A percentile compares a stretch with the other conserved stretches of the same genome.
Conservation (phyloP, 1,139 yeast species). For the Kodamaea sp. region DNA sequence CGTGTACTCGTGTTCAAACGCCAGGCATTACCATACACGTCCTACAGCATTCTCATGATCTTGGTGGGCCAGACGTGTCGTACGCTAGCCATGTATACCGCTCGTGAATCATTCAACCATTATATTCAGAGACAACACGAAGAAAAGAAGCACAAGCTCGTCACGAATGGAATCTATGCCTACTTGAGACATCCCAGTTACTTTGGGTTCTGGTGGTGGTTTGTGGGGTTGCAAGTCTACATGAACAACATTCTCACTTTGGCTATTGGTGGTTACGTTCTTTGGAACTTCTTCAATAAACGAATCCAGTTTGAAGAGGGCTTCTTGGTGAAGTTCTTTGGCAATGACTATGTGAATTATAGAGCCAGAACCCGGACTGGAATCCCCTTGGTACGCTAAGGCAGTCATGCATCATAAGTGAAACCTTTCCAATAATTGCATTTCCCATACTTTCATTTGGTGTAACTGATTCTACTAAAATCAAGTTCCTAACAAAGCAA, state of each 20-base stretch:
- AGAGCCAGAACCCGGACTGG: constrained; percentile 50
- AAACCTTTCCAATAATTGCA: no score
- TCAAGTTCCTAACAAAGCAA: no score
- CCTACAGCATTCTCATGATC: constrained; percentile 49
- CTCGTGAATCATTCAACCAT: constrained; percentile 87
- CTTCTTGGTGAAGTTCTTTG: constrained; percentile 66
- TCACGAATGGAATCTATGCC: constrained; percentile 72
- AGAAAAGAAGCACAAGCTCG: constrained; percentile 58
- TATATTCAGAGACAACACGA: constrained; percentile 56
- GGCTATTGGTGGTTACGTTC: constrained; percentile 42
- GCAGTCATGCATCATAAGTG: no score
- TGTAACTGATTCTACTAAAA: no score
- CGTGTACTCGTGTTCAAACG: constrained; percentile 6
- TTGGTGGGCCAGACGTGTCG: constrained; percentile 67
- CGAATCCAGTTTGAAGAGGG: constrained; percentile 75
- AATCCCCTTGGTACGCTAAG: constrained; percentile 63
- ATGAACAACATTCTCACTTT: constrained; percentile 57
- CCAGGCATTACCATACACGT: not conserved
- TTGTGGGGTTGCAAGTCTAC: constrained; percentile 76
- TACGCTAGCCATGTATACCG: constrained; percentile 81
- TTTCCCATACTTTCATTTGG: no score
- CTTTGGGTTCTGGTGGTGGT: constrained; percentile 93
- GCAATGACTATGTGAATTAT: constrained; percentile 60
- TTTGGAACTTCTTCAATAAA: constrained; percentile 66
- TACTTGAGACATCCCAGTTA: constrained; percentile 84